Conservation (phyloP, 2,329 filamentous ascomycete species). For the Epichloe bromicola region DNA sequence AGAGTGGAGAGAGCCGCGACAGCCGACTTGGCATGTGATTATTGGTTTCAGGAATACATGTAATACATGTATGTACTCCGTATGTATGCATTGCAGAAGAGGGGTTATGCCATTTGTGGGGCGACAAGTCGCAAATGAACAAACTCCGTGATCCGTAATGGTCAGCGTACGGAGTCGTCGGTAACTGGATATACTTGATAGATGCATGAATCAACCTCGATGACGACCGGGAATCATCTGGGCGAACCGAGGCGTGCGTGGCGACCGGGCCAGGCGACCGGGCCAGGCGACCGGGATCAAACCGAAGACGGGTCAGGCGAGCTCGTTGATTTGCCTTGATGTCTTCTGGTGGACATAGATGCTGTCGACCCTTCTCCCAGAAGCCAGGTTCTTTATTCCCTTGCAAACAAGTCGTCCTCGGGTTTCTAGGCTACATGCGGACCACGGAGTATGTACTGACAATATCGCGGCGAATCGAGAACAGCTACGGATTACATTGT, state of each 20-base stretch:
- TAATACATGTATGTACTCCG: too few species aligned
- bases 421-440: too few species aligned
- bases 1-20: background rate
- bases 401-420: too few species aligned
- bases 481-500: too few species aligned
- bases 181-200: background rate
- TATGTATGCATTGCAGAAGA: too few species aligned
- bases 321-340: too few species aligned
- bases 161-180: background rate
- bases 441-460: too few species aligned
- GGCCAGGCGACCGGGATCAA: background rate
- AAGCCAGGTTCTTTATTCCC: too few species aligned
- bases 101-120: background rate
- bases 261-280: background rate
- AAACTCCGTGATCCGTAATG: background rate
- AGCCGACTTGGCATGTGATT: conserved; percentile 3
- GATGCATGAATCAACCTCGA: background rate
- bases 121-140: too few species aligned
- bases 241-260: conserved; percentile 1
- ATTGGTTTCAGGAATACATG: background rate
- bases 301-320: background rate
- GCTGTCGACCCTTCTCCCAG: too few species aligned
- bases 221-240: background rate
- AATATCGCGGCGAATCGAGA: too few species aligned
- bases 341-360: too few species aligned